Base-by-base conservation (phyloP, 306 rosid species). In the Cicer arietinum region DNA sequence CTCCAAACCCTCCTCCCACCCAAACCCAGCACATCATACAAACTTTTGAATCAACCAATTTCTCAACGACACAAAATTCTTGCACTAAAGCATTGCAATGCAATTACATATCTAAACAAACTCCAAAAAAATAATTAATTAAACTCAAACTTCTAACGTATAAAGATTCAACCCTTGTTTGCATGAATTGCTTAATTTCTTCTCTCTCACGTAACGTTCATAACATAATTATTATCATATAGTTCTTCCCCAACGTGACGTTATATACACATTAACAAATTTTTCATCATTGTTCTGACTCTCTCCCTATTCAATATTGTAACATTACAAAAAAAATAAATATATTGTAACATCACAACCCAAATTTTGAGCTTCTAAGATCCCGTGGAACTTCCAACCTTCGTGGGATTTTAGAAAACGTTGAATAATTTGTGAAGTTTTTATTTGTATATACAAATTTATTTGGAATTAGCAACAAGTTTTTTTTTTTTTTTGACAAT, bases 1-100 rank as follows among this genome's bases (percentile, higher is more conserved):
- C 81, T 65, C 81, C 57, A 68, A 51, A 74, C 72, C 90, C 82
- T 57, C 68, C 56, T 50, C 42, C 85, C 78, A 12, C 87, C 83
- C 54, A 64, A 40, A 22, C 50, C 84, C 80, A 61, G 74, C 69
- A 60, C 70, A 71, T 16, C 48, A 41, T 18, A 63, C 77, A 76
- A 86, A 53, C 83, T 58, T 53, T 75, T 52, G 50, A 42, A 75
- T 79, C 62, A 77, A 77, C 84, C 65, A 74, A 57, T 54, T 52
- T 48, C 65, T 65, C 75, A 77, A 47, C 79, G 10, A 57, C 44
- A 35, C 74, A 46, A 76, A 48, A 30, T 59, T 67, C 80, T 71
- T 75, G 81, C 61, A 60, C 69, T 61, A 73, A 73, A 30, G 63
- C 58, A 37, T 63, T 50, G 37, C 83, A 54, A 79, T 60, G 17